Conservation (phyloP, 225 moss, liverwort and hornwort genomes). For the Takakia lepidozioides region DNA sequence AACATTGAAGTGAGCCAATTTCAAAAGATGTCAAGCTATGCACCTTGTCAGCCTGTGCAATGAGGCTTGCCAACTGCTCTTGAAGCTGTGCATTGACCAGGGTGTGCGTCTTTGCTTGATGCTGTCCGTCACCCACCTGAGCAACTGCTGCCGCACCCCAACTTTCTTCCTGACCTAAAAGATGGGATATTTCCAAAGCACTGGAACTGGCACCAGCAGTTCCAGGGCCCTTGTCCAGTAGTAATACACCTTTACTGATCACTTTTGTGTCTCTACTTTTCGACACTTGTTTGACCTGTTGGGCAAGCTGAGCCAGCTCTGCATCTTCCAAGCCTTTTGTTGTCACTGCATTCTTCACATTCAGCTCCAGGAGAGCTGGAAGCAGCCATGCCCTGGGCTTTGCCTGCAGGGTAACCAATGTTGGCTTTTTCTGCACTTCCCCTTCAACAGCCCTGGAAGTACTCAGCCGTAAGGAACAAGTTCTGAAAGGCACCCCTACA, state of each 20-base stretch:
- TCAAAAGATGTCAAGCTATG: neutral
- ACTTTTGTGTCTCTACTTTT: slow-evolving; percentile 24
- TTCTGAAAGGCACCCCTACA: slow-evolving; percentile 38
- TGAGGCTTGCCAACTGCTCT: slow-evolving; percentile 36
- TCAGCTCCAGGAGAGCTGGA: slow-evolving; percentile 82
- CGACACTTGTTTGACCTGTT: slow-evolving; percentile 19
- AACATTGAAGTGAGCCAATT: neutral
- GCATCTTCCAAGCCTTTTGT: slow-evolving; percentile 24
- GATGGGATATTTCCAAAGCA: slow-evolving; percentile 12
- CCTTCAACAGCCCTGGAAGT: slow-evolving; percentile 30
- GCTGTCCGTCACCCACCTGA: slow-evolving; percentile 13
- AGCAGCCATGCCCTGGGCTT: slow-evolving; percentile 61
- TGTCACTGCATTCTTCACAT: slow-evolving; percentile 35
- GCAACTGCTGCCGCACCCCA: slow-evolving; percentile 9
- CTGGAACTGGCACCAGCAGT: neutral
- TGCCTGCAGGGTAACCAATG: slow-evolving; percentile 74
- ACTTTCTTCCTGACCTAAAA: slow-evolving; percentile 15
- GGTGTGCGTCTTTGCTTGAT: slow-evolving; percentile 16
- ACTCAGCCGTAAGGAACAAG: slow-evolving; percentile 36
- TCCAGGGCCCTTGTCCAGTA: slow-evolving; percentile 10
- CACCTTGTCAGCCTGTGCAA: slow-evolving; percentile 44
- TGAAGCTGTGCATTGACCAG: slow-evolving; percentile 24
- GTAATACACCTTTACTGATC: slow-evolving; percentile 56
- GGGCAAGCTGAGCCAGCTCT: slow-evolving; percentile 28
- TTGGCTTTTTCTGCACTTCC: slow-evolving; percentile 50